Evolutionary conservation across 2,329 filamentous ascomycete species (phyloP).

Genomic region (Pseudopithomyces chartarum): DNA sequence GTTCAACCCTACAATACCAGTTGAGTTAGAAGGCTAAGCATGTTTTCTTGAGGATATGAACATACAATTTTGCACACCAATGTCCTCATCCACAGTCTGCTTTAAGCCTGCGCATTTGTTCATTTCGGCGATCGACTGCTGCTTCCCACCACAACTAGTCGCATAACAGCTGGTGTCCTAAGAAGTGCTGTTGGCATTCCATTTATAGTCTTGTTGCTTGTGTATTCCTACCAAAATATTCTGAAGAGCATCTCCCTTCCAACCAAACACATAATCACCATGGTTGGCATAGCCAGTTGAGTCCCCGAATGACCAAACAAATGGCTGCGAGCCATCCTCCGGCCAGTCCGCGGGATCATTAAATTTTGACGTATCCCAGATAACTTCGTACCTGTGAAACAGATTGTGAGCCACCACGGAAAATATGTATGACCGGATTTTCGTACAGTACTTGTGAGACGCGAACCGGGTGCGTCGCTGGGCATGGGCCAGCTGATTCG

Average conservation of each 20-base stretch:
- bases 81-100: constrained; percentile 54
- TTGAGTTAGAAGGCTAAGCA: not conserved
- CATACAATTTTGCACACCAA: constrained; percentile 41
- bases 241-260: constrained; percentile 47
- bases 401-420: not conserved
- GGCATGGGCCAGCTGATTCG: constrained; percentile 16
- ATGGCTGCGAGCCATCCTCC: constrained; percentile 22
- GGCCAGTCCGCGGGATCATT: constrained; percentile 18
- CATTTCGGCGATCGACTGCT: constrained; percentile 14
- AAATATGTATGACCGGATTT: not conserved
- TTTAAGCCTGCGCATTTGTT: constrained; percentile 39
- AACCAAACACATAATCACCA: constrained; percentile 58
- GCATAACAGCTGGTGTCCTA: constrained; percentile 18
- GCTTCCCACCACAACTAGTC: constrained; percentile 11
- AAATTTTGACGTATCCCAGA: constrained; percentile 21
- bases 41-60: not conserved
- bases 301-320: constrained; percentile 23
- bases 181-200: not conserved
- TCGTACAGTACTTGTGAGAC: constrained; percentile 20
- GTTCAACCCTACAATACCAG: constrained; percentile 6
- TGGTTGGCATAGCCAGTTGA: constrained; percentile 52
- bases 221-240: constrained; percentile 8
- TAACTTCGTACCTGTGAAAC: constrained; percentile 12
- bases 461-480: constrained; percentile 17
- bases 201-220: not conserved